Evolutionary conservation across 129 eudicot genomes (phyloP), one percentile per base, ranked within the genome.

Genomic region (Helichrysum umbraculigerum): DNA sequence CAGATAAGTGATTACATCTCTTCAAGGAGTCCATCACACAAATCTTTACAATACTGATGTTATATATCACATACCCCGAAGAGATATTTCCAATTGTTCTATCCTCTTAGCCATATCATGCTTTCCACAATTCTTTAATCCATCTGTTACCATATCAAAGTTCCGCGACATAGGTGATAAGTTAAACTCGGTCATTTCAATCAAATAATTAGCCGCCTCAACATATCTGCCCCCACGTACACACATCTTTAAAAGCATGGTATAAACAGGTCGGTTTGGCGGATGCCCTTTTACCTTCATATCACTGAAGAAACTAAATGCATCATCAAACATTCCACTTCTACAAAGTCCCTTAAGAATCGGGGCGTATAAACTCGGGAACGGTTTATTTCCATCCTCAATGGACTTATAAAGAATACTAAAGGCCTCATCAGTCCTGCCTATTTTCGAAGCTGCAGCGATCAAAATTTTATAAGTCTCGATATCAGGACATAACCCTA

Each of bases 141-240:
- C 98, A 80, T 94, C 98, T 39, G 93, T 88, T n/a, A 93, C 98
- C 98, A 91, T 87, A 79, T 90, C 98, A 78, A 93, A 93, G 73
- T 81, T 87, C 22, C 87, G 86, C 3, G 96, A 79, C 86, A 86
- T 79, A 20, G 98, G 98, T 42, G 78, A 59, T 76, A 93, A 85
- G 66, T 73, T 84, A 11, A 87, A 79, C 89, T 90, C 97, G 0
- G 93, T 88, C 98, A 93, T 93, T 86, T 93, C 98, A 67, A 90
- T 84, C 85, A 93, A 82, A 86, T 90, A 93, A 76, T 93, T 93
- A 58, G 90, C 93, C 65, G 96, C 98, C 79, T 93, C 97, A 50
- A 93, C 87, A 76, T 78, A 88, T 84, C 88, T 87, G 51, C 97
- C 97, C 7, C 96, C 97, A 77, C 97, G 98, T 3, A 33, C 88